Evolutionary conservation across 306 rosid genomes (phyloP), one percentile per base, ranked within the genome.

Genomic region (Inga oerstediana): DNA sequence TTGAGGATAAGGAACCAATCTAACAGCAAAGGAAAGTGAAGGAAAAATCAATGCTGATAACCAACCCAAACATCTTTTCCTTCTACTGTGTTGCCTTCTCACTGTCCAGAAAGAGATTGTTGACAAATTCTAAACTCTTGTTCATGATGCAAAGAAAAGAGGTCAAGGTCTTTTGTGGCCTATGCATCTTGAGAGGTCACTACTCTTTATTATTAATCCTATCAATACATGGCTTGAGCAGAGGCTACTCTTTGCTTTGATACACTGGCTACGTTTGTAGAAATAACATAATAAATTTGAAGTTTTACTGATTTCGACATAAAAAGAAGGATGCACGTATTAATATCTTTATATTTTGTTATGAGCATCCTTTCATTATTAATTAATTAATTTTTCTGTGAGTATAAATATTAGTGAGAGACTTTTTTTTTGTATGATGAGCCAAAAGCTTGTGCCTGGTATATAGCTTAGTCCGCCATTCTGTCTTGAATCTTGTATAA

Each of bases 161-260:
- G 75, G 48, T 15, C 73, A 56, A 20, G 27, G 62, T 4, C 27
- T 20, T 54, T 19, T 67, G 71, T 30, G 43, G 44, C n/a, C n/a
- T 15, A 34, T 64, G 22, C 45, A 67, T 8, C 49, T 69, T 19
- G 27, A 19, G 15, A 68, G 30, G 34, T 71, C 56, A 20, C 32
- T 69, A 17, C 74, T 39, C 14, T n/a, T 11, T 45, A 22, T 54
- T 44, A 22, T 43, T 11, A n/a, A 5, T 44, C 12, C 56, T 70
- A 13, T 43, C 30, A 13, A 46, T 62, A 27, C 52, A 76, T 76
- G 76, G 30, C 24, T 70, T 71, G 46, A 51, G 74, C 39, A 27
- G 64, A 56, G 41, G 72, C 49, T 76, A 43, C 41, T 41, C 77
- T 27, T 43, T 64, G 35, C 16, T 52, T 75, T 67, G 85, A 66